phyloP scores from a whole-genome alignment of 2,329 filamentous ascomycete genomes.

The Sarocladiaceae sp. region DNA sequence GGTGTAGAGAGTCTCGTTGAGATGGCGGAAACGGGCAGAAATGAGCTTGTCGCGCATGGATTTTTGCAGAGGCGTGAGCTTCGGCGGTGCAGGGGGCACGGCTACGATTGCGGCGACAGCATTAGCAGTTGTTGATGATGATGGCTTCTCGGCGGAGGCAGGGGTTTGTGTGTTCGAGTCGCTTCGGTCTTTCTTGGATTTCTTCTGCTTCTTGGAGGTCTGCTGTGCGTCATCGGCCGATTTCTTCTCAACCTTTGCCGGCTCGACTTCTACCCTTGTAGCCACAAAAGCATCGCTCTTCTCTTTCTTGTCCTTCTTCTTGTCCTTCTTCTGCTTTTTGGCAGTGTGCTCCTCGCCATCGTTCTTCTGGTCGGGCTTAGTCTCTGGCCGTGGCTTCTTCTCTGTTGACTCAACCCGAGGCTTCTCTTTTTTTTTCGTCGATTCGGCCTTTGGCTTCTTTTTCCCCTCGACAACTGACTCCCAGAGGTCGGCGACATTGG shows the following conservation, averaged over 20 bases:
- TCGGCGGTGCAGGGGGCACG: conserved; percentile 39
- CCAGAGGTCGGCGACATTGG: conserved; percentile 73
- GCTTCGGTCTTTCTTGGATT: conserved; percentile 29
- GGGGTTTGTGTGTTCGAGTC: conserved; percentile 14
- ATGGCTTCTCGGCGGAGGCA: conserved; percentile 14
- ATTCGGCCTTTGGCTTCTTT: conserved; percentile 21
- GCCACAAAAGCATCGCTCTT: neutral
- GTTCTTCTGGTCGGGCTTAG: too few species aligned
- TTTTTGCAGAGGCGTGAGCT: conserved; percentile 85
- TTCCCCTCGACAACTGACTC: conserved; percentile 72
- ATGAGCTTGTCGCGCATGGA: conserved; percentile 93
- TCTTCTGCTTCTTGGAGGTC: conserved; percentile 27
- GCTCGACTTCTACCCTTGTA: conserved; percentile 19
- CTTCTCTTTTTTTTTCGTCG: too few species aligned
- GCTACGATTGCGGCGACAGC: conserved; percentile 24
- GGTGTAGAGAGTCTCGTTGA: conserved; percentile 96
- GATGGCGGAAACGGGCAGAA: conserved; percentile 90
- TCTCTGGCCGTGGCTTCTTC: too few species aligned
- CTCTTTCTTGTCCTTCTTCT: conserved; percentile 16
- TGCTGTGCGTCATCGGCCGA: conserved; percentile 13
- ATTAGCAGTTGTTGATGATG: conserved; percentile 16
- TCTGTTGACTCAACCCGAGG: too few species aligned
- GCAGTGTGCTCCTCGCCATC: conserved; percentile 14
- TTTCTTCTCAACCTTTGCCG: conserved; percentile 18
- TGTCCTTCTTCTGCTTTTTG: conserved; percentile 14